phyloP scores from a whole-genome alignment of 441 rosid genomes.

The Adansonia madagascariensis region DNA sequence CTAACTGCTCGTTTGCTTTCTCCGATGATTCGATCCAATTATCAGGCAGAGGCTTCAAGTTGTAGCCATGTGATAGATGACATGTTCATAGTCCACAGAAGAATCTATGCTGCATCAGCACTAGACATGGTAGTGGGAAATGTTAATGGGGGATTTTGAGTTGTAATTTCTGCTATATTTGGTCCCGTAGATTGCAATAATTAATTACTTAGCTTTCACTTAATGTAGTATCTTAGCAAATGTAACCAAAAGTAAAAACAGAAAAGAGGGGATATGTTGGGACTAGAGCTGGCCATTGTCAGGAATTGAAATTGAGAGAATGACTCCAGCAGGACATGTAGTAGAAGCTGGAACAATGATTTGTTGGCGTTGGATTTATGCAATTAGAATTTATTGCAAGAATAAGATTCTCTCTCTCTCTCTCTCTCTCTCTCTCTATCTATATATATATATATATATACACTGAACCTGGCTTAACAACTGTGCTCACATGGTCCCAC shows the following conservation, averaged over 20 bases:
- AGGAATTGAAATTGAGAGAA: constrained; percentile 20
- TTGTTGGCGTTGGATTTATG: constrained; percentile 41
- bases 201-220: constrained; percentile 10
- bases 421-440: background rate
- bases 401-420: constrained; percentile 35
- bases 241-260: constrained; percentile 18
- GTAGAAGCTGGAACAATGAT: constrained; percentile 44
- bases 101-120: background rate
- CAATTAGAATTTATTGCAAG: constrained; percentile 47
- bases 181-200: constrained; percentile 34
- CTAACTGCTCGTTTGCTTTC: constrained; percentile 80
- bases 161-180: constrained; percentile 25
- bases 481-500: constrained; percentile 72
- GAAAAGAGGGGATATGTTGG: constrained; percentile 33
- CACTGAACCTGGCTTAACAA: constrained; percentile 31
- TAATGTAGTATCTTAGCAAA: constrained; percentile 16
- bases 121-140: background rate
- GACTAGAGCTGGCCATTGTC: constrained; percentile 22
- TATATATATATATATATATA: too few species aligned
- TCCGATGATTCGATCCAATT: constrained; percentile 63
- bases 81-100: constrained; percentile 28
- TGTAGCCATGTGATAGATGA: constrained; percentile 4
- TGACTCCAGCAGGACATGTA: constrained; percentile 23
- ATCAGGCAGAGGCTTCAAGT: background rate
- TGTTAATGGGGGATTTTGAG: constrained; percentile 15